Evolutionary conservation across 768 basidiomycete species (phyloP).

Genomic region (Suillus lakei): DNA sequence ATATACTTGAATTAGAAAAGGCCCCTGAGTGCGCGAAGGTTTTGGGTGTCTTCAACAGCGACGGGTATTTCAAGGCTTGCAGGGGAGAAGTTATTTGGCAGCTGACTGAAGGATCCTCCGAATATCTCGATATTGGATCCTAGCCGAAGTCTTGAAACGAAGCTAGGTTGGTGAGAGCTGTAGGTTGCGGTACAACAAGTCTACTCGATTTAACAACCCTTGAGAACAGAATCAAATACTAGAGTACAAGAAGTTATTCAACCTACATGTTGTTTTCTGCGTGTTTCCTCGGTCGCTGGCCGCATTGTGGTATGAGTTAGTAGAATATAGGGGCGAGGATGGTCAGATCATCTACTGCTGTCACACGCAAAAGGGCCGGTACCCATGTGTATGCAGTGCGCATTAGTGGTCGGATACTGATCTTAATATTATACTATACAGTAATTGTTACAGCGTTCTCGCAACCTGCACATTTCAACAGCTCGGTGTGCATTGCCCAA

Average conservation of each 20-base stretch:
- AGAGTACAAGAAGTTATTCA: background rate
- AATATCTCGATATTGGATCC: background rate
- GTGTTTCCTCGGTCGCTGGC: background rate
- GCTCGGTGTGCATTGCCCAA: background rate
- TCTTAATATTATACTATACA: background rate
- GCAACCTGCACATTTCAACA: background rate
- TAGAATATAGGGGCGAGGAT: background rate
- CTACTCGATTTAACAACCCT: background rate
- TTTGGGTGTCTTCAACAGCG: background rate
- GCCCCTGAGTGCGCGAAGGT: background rate
- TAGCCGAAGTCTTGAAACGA: background rate
- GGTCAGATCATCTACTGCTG: background rate
- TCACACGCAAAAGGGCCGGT: background rate
- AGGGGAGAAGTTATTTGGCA: background rate
- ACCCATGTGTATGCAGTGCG: background rate
- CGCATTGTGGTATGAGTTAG: background rate
- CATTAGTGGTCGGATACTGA: background rate
- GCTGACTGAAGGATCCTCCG: slow-evolving; percentile 1
- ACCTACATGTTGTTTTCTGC: background rate
- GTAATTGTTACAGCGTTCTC: background rate
- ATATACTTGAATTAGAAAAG: slow-evolving; percentile 13
- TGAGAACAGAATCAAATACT: slow-evolving; percentile 7
- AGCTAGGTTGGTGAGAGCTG: slow-evolving; percentile 6
- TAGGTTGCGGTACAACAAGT: background rate
- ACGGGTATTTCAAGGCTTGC: background rate